A percentile compares a stretch with the other conserved stretches of the same genome.
phyloP scores from a whole-genome alignment of 305 asterid species.

The Solanum aculeatissimum region DNA sequence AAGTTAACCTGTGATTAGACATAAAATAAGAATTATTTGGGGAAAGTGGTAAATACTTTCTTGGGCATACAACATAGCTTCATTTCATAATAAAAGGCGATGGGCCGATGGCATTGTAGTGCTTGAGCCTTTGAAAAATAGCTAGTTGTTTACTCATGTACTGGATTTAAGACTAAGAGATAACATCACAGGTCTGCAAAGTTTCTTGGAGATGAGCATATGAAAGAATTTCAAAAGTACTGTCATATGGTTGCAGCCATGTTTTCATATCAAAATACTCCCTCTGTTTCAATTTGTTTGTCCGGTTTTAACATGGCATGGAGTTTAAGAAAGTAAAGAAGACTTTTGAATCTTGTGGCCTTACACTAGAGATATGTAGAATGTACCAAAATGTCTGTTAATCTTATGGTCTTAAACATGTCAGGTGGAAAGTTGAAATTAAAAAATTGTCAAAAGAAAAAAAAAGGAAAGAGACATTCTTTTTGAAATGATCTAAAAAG shows the following conservation, averaged over 20 bases:
- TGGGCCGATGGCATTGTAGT: background rate
- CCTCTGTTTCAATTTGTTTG: background rate
- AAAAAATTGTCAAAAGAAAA: no score
- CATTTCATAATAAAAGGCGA: background rate
- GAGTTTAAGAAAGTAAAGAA: no score
- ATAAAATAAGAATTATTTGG: background rate
- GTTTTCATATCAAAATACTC: background rate
- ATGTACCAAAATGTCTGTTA: no score
- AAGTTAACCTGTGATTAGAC: conserved; percentile 48
- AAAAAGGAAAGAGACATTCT: no score
- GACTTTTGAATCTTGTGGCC: no score
- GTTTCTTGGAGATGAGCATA: background rate
- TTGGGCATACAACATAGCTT: background rate
- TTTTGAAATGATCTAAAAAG: no score
- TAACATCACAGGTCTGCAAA: background rate
- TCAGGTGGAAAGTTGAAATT: no score
- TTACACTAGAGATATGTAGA: no score
- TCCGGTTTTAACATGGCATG: no score
- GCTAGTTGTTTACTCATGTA: background rate
- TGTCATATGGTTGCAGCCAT: background rate
- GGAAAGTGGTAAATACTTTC: background rate
- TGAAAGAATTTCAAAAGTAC: background rate
- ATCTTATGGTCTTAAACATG: no score
- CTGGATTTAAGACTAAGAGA: background rate
- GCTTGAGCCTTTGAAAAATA: background rate